A percentile compares a stretch with the other conserved stretches of the same genome.
phyloP scores from a whole-genome alignment of 805 yeast genomes.

The Starmera quercuum region DNA sequence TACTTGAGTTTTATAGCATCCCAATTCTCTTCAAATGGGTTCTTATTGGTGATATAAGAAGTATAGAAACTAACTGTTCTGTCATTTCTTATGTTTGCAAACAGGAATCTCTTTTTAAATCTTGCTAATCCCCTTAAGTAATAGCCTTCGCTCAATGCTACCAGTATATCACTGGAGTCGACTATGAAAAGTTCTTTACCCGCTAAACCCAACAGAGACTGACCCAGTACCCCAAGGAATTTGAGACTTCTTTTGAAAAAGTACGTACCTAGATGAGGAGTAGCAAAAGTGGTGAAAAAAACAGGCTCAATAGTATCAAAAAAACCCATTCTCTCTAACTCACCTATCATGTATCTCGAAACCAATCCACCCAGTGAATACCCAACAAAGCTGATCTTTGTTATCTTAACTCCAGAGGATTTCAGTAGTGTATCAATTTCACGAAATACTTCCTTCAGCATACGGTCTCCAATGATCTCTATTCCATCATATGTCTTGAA shows the following conservation, averaged over 20 bases:
- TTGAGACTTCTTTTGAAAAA: conserved; percentile 32
- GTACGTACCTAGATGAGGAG: conserved; percentile 67
- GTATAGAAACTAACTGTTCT: conserved; percentile 86
- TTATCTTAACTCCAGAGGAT: conserved; percentile 25
- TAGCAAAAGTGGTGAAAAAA: conserved; percentile 60
- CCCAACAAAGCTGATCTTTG: conserved; percentile 69
- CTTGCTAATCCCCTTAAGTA: conserved; percentile 47
- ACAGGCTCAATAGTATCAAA: conserved; percentile 56
- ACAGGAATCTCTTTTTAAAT: conserved; percentile 49
- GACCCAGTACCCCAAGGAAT: conserved; percentile 43
- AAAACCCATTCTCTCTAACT: conserved; percentile 44
- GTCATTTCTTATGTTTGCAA: conserved; percentile 78
- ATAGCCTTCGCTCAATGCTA: conserved; percentile 26
- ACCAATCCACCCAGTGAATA: conserved; percentile 88
- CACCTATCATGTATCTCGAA: conserved; percentile 74
- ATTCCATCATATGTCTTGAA: conserved; percentile 84
- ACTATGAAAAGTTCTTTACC: conserved; percentile 69
- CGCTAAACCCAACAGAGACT: conserved; percentile 51
- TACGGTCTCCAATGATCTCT: conserved; percentile 60
- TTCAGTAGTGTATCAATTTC: conserved; percentile 29
- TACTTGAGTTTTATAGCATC: conserved; percentile 32
- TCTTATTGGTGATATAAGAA: conserved; percentile 61
- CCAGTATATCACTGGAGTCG: conserved; percentile 37
- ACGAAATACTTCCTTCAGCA: conserved; percentile 54
- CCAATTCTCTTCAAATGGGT: conserved; percentile 64